phyloP scores from a whole-genome alignment of 176 grass and related monocot species.

The Paspalum notatum region DNA sequence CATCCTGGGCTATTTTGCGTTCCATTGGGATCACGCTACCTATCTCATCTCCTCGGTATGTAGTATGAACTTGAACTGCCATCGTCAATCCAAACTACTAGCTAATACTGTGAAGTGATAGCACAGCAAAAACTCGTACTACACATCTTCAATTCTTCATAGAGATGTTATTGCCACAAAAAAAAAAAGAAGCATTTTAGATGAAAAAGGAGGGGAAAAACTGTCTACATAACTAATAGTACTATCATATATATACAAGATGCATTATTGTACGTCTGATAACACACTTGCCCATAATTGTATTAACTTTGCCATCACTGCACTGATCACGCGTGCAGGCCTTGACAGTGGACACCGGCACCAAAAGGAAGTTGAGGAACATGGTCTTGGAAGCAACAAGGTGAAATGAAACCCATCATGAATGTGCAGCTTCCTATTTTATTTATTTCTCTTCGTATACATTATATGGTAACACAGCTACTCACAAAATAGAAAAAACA shows the following conservation, averaged over 20 bases:
- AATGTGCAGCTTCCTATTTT: slow-evolving; percentile 15
- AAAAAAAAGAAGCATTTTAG: no score
- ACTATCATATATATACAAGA: no score
- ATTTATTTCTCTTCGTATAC: not conserved
- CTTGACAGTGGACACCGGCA: slow-evolving; percentile 55
- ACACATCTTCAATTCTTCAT: no score
- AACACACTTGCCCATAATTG: not conserved
- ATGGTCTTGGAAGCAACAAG: slow-evolving; percentile 79
- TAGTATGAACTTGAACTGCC: no score
- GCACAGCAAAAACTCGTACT: not conserved
- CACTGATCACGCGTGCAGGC: slow-evolving; percentile 38
- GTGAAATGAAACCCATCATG: slow-evolving; percentile 41
- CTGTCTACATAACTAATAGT: no score
- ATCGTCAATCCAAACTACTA: no score
- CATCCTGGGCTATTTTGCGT: slow-evolving; percentile 74
- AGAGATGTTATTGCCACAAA: no score
- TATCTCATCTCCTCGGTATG: slow-evolving; percentile 64
- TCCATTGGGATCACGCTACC: slow-evolving; percentile 76
- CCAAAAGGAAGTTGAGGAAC: slow-evolving; percentile 66
- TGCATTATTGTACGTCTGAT: slow-evolving; percentile 6
- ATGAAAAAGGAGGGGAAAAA: no score
- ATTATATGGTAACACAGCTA: not conserved
- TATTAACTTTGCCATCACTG: not conserved
- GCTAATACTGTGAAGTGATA: not conserved
- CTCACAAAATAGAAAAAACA: not conserved